Percentiles rank a stretch among this genome's conserved stretches.
These are phyloP conservation scores for Acer saccharum DNA, from an alignment of 345 rosid species.

Conservation along the genomic window DNA sequence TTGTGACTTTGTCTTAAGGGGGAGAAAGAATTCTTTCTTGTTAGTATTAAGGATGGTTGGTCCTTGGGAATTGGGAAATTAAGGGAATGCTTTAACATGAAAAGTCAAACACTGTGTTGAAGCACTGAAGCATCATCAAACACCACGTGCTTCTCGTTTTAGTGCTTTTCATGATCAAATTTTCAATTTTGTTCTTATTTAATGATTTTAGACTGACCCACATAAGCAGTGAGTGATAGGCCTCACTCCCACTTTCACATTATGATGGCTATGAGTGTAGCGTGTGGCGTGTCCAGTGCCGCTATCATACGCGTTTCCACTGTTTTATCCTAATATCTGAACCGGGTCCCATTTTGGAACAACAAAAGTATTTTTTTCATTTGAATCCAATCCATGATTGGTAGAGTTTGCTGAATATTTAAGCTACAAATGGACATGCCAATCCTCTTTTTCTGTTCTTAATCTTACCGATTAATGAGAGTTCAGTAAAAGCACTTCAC, in stretches of 20 bases:
- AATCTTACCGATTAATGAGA: neutral
- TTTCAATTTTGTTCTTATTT: neutral
- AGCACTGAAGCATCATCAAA: neutral
- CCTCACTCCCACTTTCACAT: neutral
- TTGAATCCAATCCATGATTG: neutral
- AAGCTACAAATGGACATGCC: neutral
- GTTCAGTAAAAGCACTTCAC: neutral
- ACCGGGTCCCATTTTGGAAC: neutral
- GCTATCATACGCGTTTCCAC: neutral
- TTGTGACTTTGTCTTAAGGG: too few species aligned
- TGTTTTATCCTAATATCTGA: too few species aligned
- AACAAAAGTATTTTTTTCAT: too few species aligned
- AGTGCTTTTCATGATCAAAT: neutral
- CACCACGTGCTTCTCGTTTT: constrained; percentile 12
- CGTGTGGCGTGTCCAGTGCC: neutral
- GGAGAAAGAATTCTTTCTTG: too few species aligned
- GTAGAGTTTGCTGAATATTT: neutral
- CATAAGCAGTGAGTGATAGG: neutral
- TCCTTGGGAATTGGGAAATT: too few species aligned
- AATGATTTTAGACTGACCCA: neutral
- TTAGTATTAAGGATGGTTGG: too few species aligned
- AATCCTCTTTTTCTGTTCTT: neutral
- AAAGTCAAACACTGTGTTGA: too few species aligned
- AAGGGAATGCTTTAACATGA: too few species aligned
- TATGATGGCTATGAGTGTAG: neutral